Percentiles rank a stretch among this genome's conserved stretches.
phyloP scores from a whole-genome alignment of 1,284 basidiomycete species.

The Cutaneotrichosporon cavernicola region DNA sequence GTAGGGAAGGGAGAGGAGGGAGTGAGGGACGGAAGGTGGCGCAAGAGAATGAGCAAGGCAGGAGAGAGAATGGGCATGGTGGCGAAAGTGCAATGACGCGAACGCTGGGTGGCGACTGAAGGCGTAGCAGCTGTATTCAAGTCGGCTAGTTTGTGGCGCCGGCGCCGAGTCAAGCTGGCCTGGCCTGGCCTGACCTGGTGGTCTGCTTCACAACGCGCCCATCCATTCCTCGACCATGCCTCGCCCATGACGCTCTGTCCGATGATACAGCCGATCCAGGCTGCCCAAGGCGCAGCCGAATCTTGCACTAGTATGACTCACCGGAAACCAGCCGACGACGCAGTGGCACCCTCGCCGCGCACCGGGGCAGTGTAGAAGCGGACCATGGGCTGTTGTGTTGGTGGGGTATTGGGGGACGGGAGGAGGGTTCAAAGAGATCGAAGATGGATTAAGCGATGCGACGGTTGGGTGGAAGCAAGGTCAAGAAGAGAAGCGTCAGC shows the following conservation, averaged over 20 bases:
- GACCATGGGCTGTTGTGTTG: slow-evolving; percentile 30
- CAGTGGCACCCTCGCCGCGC: slow-evolving; percentile 45
- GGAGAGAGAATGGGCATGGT: background rate
- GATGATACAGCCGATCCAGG: too few species aligned
- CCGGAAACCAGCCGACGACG: slow-evolving; percentile 44
- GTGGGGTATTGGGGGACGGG: background rate
- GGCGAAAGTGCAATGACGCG: background rate
- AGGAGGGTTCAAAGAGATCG: background rate
- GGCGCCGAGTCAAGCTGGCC: too few species aligned
- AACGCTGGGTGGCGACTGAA: too few species aligned
- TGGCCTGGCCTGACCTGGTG: too few species aligned
- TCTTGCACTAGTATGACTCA: slow-evolving; percentile 26
- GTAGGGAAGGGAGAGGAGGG: background rate
- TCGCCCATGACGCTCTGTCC: too few species aligned
- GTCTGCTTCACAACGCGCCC: too few species aligned
- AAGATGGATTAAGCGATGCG: background rate
- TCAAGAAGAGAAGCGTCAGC: too few species aligned
- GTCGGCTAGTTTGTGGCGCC: background rate
- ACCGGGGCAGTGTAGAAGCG: slow-evolving; percentile 44
- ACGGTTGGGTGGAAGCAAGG: background rate
- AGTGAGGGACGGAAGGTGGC: background rate
- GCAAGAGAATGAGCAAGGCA: background rate
- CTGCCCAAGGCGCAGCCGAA: too few species aligned
- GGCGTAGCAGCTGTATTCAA: too few species aligned
- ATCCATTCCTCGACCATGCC: too few species aligned